phyloP scores from a whole-genome alignment of 1,284 basidiomycete species.

The Ganoderma meredithae region DNA sequence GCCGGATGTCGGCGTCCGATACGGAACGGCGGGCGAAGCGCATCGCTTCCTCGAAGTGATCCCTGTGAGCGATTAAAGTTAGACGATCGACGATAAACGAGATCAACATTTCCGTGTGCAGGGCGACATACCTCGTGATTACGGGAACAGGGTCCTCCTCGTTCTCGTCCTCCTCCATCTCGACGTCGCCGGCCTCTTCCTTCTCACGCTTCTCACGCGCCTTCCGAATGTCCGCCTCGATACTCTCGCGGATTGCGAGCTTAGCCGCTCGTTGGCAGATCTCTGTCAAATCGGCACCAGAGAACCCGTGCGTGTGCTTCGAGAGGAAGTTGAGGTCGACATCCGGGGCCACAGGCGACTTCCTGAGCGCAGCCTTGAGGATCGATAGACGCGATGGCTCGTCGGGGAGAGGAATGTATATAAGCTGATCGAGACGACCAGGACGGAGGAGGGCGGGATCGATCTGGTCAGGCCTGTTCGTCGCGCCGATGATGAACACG shows the following conservation, averaged over 20 bases:
- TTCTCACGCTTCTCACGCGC: conserved; percentile 85
- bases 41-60: conserved; percentile 99
- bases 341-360: conserved; percentile 87
- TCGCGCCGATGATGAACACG: conserved; percentile 98
- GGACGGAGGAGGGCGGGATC: conserved; percentile 97
- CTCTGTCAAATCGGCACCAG: conserved; percentile 98
- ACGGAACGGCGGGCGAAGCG: conserved; percentile 92
- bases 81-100: conserved; percentile 13
- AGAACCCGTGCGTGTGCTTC: conserved; percentile 97
- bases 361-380: conserved; percentile 91
- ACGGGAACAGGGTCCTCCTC: conserved; percentile 96
- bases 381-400: conserved; percentile 93
- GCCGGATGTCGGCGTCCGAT: conserved; percentile 93
- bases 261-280: conserved; percentile 99
- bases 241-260: conserved; percentile 93
- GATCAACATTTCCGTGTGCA: neutral
- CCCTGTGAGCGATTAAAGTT: conserved; percentile 48
- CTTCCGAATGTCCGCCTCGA: conserved; percentile 89
- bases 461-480: conserved; percentile 99
- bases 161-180: conserved; percentile 80
- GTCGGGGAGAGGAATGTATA: conserved; percentile 95
- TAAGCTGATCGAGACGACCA: conserved; percentile 96
- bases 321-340: conserved; percentile 91
- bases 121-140: conserved; percentile 73
- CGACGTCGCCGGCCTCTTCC: conserved; percentile 77